Percentiles rank a stretch among this genome's conserved stretches.
phyloP scores from a whole-genome alignment of 2,329 filamentous ascomycete genomes.

The Ceratocystis huliohia region DNA sequence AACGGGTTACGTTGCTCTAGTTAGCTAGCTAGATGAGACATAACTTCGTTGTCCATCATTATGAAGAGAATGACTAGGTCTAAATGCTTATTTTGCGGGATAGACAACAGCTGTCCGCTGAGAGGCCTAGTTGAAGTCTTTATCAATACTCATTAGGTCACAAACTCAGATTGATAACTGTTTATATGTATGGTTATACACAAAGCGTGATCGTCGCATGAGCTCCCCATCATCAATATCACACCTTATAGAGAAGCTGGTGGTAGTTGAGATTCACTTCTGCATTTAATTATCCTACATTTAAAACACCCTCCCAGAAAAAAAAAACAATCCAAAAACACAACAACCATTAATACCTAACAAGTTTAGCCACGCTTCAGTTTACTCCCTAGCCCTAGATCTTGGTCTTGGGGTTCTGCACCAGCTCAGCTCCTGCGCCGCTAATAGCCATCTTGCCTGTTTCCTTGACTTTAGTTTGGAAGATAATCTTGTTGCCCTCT shows the following conservation, averaged over 20 bases:
- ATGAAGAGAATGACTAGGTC: too few relatives aligned
- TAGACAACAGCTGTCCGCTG: too few relatives aligned
- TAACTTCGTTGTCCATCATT: too few relatives aligned
- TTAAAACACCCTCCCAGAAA: neutral
- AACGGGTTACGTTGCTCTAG: neutral
- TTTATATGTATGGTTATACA: neutral
- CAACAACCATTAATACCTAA: neutral
- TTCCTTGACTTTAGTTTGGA: conserved; percentile 83
- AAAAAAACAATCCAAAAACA: neutral
- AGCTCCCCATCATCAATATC: neutral
- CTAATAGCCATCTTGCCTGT: conserved; percentile 81
- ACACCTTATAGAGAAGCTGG: neutral
- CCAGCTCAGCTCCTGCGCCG: conserved; percentile 65
- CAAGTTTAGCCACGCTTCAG: neutral
- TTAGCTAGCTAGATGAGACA: too few relatives aligned
- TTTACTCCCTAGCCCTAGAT: neutral
- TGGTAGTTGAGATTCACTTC: neutral
- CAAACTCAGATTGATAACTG: too few relatives aligned
- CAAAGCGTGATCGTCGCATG: too few relatives aligned
- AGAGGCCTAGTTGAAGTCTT: too few relatives aligned
- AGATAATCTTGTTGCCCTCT: conserved; percentile 64
- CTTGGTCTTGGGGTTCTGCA: conserved; percentile 25
- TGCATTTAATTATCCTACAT: neutral
- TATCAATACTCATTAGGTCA: too few relatives aligned
- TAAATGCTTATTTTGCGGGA: too few relatives aligned